phyloP scores from a whole-genome alignment of 2,329 filamentous ascomycete species.

The Nannizzia gypsea region DNA sequence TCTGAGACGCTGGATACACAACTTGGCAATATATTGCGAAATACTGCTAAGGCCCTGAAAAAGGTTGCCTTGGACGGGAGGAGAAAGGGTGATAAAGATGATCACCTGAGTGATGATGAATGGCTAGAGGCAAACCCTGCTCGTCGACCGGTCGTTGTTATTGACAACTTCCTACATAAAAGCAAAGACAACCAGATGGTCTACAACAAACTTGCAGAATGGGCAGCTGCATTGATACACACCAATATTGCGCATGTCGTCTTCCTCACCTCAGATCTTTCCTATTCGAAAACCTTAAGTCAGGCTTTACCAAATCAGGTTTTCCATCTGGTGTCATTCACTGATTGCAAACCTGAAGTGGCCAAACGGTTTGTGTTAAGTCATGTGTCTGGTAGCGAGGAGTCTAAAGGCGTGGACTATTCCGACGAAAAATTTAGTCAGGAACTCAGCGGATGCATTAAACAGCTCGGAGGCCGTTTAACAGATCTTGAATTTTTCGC shows the following conservation, averaged over 20 bases:
- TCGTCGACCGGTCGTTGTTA: conserved; percentile 66
- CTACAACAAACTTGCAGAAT: conserved; percentile 69
- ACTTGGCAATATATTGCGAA: conserved; percentile 77
- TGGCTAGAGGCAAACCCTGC: conserved; percentile 86
- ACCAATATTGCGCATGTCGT: conserved; percentile 88
- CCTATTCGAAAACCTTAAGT: conserved; percentile 74
- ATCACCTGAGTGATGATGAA: conserved; percentile 63
- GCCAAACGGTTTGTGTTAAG: conserved; percentile 84
- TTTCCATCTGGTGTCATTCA: conserved; percentile 73
- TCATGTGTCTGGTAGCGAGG: conserved; percentile 46
- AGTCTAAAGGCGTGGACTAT: conserved; percentile 11
- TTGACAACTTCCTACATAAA: conserved; percentile 86
- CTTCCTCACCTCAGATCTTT: conserved; percentile 81
- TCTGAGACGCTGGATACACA: conserved; percentile 86
- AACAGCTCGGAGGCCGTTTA: conserved; percentile 74
- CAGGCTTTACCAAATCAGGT: conserved; percentile 84
- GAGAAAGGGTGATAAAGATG: conserved; percentile 61
- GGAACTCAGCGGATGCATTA: conserved; percentile 72
- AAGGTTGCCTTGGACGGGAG: conserved; percentile 60
- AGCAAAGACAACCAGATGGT: conserved; percentile 55
- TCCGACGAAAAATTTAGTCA: conserved; percentile 42
- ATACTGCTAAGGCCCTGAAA: conserved; percentile 66
- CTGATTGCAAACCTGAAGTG: conserved; percentile 73
- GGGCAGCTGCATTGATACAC: conserved; percentile 75
- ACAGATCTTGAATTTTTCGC: conserved; percentile 91